A percentile compares a stretch with the other conserved stretches of the same genome.
These are phyloP conservation scores for Xylariaceae sp. DNA, from an alignment of 2,329 filamentous ascomycete genomes.

Conservation along the genomic window DNA sequence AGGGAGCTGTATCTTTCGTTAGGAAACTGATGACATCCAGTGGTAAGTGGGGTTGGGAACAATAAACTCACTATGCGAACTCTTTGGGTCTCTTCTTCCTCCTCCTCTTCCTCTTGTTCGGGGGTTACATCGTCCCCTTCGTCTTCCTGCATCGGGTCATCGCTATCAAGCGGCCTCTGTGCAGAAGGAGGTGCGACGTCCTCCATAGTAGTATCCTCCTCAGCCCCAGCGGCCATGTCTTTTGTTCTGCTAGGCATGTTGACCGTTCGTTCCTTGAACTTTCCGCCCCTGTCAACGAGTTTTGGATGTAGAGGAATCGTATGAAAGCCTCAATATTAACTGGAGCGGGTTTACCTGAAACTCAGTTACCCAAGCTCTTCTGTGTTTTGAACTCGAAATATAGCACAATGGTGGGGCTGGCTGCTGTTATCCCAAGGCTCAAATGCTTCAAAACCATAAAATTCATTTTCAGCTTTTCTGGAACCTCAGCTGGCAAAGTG, in stretches of 20 bases:
- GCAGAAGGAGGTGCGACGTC: constrained; percentile 28
- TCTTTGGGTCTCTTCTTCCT: constrained; percentile 49
- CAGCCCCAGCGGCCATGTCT: constrained; percentile 9
- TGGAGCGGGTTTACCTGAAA: too few relatives aligned
- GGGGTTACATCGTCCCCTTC: constrained; percentile 30
- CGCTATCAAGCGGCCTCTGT: constrained; percentile 37
- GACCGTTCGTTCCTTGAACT: not conserved
- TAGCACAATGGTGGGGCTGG: too few relatives aligned
- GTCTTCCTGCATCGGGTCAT: constrained; percentile 29
- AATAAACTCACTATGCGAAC: constrained; percentile 61
- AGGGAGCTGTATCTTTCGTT: constrained; percentile 56
- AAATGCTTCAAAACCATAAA: constrained; percentile 11
- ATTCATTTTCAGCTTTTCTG: constrained; percentile 9
- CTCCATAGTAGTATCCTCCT: constrained; percentile 28
- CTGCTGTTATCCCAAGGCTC: too few relatives aligned
- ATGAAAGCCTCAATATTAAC: too few relatives aligned
- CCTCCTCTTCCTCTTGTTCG: constrained; percentile 44
- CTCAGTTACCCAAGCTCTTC: too few relatives aligned
- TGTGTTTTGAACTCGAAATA: too few relatives aligned
- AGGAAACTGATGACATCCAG: constrained; percentile 2
- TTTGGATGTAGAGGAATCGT: too few relatives aligned
- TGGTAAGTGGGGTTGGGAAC: too few relatives aligned
- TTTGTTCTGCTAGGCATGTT: constrained; percentile 25
- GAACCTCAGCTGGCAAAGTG: constrained; percentile 1
- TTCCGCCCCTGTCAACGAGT: too few relatives aligned